These are phyloP conservation scores for Ganoderma meredithae DNA, from an alignment of 1,284 basidiomycete species.

Conservation along the genomic window DNA sequence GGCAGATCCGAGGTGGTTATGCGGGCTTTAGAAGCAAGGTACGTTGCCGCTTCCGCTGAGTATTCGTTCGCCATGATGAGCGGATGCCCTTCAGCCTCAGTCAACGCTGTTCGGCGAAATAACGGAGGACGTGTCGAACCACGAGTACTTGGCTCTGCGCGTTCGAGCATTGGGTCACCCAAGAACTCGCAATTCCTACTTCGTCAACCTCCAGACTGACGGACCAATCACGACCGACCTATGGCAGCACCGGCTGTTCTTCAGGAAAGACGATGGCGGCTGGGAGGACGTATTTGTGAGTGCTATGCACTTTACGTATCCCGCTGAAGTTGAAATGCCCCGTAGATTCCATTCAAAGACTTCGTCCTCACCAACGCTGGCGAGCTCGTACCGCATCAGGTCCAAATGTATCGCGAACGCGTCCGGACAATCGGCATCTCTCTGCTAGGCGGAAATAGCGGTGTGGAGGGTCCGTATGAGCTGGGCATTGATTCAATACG, in stretches of 20 bases:
- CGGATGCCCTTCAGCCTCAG: constrained; percentile 50
- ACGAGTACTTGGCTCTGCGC: constrained; percentile 81
- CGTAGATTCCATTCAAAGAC: constrained; percentile 79
- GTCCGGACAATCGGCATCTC: constrained; percentile 87
- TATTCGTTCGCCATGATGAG: not conserved
- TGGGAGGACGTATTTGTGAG: constrained; percentile 90
- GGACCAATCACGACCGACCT: constrained; percentile 81
- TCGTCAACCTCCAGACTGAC: constrained; percentile 89
- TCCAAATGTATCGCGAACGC: constrained; percentile 78
- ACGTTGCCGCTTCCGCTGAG: constrained; percentile 30
- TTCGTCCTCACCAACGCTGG: constrained; percentile 89
- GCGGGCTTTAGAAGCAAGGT: constrained; percentile 88
- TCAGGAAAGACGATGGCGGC: constrained; percentile 69
- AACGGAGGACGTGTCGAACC: constrained; percentile 81
- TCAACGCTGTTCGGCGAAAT: constrained; percentile 85
- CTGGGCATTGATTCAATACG: constrained; percentile 78
- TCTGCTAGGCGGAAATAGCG: constrained; percentile 80
- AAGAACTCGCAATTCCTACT: constrained; percentile 79
- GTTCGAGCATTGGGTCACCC: constrained; percentile 76
- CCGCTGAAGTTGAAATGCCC: not conserved
- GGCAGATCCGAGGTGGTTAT: constrained; percentile 76
- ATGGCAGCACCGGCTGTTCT: constrained; percentile 90
- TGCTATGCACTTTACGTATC: constrained; percentile 21
- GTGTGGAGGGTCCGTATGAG: constrained; percentile 75
- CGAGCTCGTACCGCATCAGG: constrained; percentile 71